Base-by-base conservation (phyloP, 345 rosid species). In the thale cress (Arabidopsis thaliana) region DNA sequence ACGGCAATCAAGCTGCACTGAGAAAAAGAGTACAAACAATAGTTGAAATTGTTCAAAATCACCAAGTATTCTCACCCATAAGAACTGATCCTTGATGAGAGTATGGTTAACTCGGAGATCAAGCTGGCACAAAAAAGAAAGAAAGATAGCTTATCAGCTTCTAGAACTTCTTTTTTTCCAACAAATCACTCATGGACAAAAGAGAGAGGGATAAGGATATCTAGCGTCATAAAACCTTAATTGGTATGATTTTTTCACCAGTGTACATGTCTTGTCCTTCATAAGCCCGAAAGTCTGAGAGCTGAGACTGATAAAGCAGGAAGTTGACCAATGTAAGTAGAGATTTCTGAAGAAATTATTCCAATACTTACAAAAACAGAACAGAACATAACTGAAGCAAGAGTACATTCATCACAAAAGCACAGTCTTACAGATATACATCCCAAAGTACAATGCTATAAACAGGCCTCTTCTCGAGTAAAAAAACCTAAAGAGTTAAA, bases 221-320 rank as follows among this genome's bases (percentile, higher is more conserved):
- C 22, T 2, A 8, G 55, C 36, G n/a, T 14, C 73, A 57, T 24
- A 32, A 50, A 59, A 91, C 98, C 99, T 95, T 95, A 69, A 95
- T 90, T 5, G 97, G 97, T 65, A 95, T 89, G 75, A 95, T 85
- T 77, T 90, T 92, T 84, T 90, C 99, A 59, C 97, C 97, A 34
- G 91, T 78, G 63, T 81, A 86, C 97, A 95, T 90, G 45, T 92
- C 99, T 77, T 90, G 97, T 22, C 99, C 97, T 82, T 95, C 93
- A 60, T 87, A 90, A 32, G 99, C 83, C 16, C 93, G 84, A 69
- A 95, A 95, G 37, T 89, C 97, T 2, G 88, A 59, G 82, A 95
- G 87, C 80, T 92, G 99, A 42, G 93, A 79, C 99, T 95, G 79
- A 37, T 51, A 66, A 76, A 65, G 2, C 55, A 68, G 42, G 22